These are phyloP conservation scores for Apiospora marii DNA, from an alignment of 2,329 filamentous ascomycete species.

Conservation along the genomic window DNA sequence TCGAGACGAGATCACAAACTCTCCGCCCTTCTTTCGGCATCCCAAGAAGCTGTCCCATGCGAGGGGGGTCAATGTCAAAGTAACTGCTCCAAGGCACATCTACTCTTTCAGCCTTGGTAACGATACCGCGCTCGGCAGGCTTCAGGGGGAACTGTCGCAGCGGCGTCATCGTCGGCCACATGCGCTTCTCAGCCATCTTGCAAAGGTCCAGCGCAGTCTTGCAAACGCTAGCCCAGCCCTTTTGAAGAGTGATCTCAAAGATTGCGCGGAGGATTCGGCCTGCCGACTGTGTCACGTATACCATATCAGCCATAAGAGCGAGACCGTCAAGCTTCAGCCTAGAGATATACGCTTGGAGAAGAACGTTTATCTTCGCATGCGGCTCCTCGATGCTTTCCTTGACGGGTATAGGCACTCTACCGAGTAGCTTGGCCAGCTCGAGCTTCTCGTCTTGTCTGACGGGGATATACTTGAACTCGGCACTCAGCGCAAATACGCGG, in stretches of 20 bases:
- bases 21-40: conserved; percentile 87
- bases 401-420: conserved; percentile 90
- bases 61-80: conserved; percentile 94
- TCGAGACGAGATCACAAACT: conserved; percentile 86
- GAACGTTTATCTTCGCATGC: conserved; percentile 96
- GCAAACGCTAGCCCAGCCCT: conserved; percentile 93
- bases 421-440: conserved; percentile 89
- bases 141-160: conserved; percentile 88
- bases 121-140: conserved; percentile 72
- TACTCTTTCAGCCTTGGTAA: conserved; percentile 92
- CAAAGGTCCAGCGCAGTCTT: conserved; percentile 93
- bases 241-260: conserved; percentile 97
- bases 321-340: conserved; percentile 92
- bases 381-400: conserved; percentile 98
- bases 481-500: conserved; percentile 93
- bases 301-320: conserved; percentile 96
- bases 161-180: conserved; percentile 99
- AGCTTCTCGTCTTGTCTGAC: conserved; percentile 98
- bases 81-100: conserved; percentile 94
- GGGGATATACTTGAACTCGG: conserved; percentile 99
- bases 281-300: conserved; percentile 97
- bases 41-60: conserved; percentile 93
- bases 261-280: conserved; percentile 94
- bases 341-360: conserved; percentile 96
- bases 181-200: conserved; percentile 99